phyloP scores from a whole-genome alignment of 805 yeast genomes.

The Torulaspora indica region DNA sequence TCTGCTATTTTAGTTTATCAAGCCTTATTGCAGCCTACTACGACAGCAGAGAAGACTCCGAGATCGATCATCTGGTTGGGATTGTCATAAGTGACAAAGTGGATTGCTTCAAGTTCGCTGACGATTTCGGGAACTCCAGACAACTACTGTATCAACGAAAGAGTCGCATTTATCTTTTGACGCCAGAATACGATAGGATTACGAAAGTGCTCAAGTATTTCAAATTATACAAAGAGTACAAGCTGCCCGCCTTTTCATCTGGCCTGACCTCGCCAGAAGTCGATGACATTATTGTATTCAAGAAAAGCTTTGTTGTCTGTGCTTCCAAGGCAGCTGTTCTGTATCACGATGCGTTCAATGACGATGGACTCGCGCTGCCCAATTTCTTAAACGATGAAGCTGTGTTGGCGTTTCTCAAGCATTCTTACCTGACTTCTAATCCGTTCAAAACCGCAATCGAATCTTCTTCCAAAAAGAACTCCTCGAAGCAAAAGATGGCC shows the following conservation, averaged over 20 bases:
- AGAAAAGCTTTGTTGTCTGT: slow-evolving; percentile 62
- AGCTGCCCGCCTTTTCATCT: slow-evolving; percentile 53
- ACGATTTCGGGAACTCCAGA: slow-evolving; percentile 55
- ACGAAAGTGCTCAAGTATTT: slow-evolving; percentile 31
- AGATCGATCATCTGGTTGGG: slow-evolving; percentile 41
- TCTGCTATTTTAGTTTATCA: slow-evolving; percentile 61
- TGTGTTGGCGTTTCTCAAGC: slow-evolving; percentile 15
- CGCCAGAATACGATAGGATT: slow-evolving; percentile 35
- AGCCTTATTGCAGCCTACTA: slow-evolving; percentile 57
- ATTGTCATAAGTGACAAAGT: slow-evolving; percentile 51
- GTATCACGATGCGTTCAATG: slow-evolving; percentile 48
- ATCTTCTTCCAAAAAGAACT: slow-evolving; percentile 23
- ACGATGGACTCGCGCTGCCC: slow-evolving; percentile 48
- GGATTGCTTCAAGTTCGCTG: slow-evolving; percentile 61
- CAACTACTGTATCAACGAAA: slow-evolving; percentile 54
- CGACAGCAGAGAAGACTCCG: slow-evolving; percentile 36
- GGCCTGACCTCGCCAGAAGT: slow-evolving; percentile 54
- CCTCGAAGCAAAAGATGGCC: slow-evolving; percentile 33
- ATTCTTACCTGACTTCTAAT: slow-evolving; percentile 20
- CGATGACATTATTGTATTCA: slow-evolving; percentile 56
- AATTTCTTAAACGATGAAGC: slow-evolving; percentile 48
- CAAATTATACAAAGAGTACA: slow-evolving; percentile 51
- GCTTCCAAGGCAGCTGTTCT: slow-evolving; percentile 64
- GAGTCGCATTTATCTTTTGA: slow-evolving; percentile 42
- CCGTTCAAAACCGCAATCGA: slow-evolving; percentile 24